phyloP scores from a whole-genome alignment of 108 stramenopile species.

The Ochromonas danica region DNA sequence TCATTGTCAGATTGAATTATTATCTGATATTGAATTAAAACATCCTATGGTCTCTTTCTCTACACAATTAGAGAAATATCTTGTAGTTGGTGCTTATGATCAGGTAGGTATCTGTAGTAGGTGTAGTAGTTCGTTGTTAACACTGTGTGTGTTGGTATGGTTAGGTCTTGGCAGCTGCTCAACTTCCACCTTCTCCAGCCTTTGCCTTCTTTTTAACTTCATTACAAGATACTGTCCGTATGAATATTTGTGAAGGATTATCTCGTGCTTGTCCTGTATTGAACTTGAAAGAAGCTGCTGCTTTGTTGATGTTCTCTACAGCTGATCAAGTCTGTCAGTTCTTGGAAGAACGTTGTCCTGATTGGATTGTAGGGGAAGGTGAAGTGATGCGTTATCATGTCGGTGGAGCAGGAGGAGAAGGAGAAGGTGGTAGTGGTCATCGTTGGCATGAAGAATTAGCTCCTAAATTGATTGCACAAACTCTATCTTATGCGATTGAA shows the following conservation, averaged over 20 bases:
- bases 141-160: background rate
- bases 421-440: too few species aligned
- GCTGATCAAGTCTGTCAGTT: too few species aligned
- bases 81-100: slow-evolving; percentile 73
- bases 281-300: slow-evolving; percentile 20
- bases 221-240: slow-evolving; percentile 48
- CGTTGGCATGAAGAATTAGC: too few species aligned
- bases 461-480: slow-evolving; percentile 75
- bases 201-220: slow-evolving; percentile 50
- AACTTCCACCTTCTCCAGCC: slow-evolving; percentile 44
- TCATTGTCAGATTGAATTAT: slow-evolving; percentile 76
- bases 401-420: slow-evolving; percentile 67
- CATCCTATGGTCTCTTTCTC: slow-evolving; percentile 69
- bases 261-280: too few species aligned
- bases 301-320: too few species aligned
- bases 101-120: slow-evolving; percentile 52
- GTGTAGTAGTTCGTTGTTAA: too few species aligned
- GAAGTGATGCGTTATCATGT: slow-evolving; percentile 53
- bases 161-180: slow-evolving; percentile 47
- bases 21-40: slow-evolving; percentile 67
- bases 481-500: slow-evolving; percentile 79
- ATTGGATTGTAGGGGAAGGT: slow-evolving; percentile 70
- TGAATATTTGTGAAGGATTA: slow-evolving; percentile 51
- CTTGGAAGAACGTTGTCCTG: slow-evolving; percentile 69
- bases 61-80: slow-evolving; percentile 72